These are phyloP conservation scores for Phaffia rhodozyma DNA, from an alignment of 1,284 basidiomycete species.

Conservation along the genomic window DNA sequence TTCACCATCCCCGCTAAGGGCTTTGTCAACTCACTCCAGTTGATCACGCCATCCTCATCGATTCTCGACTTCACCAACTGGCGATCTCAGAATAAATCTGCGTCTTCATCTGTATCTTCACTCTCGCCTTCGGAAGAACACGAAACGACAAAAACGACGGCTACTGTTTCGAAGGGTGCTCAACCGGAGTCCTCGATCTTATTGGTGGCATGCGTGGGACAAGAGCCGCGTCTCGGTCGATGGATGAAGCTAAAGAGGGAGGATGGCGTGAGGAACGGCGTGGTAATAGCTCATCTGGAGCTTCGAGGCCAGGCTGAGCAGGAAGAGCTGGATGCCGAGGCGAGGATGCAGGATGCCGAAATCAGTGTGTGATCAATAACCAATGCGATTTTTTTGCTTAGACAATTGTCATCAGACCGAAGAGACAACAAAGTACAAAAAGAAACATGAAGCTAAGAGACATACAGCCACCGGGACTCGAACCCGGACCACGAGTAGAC, in stretches of 20 bases:
- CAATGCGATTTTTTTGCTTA: too few relatives aligned
- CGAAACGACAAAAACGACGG: constrained; percentile 3
- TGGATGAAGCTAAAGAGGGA: constrained; percentile 62
- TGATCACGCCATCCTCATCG: constrained; percentile 51
- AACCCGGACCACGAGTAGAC: too few relatives aligned
- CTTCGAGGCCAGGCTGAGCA: constrained; percentile 18
- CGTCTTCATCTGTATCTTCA: neutral
- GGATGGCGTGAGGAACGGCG: constrained; percentile 56
- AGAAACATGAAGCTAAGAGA: too few relatives aligned
- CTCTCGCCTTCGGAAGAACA: neutral
- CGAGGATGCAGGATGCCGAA: neutral
- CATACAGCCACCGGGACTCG: too few relatives aligned
- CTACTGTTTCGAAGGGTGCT: neutral
- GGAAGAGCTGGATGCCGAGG: neutral
- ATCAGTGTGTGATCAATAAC: neutral
- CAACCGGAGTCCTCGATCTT: constrained; percentile 41
- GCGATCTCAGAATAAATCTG: constrained; percentile 18
- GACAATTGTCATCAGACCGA: too few relatives aligned
- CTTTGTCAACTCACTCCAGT: constrained; percentile 79
- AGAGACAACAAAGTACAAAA: too few relatives aligned
- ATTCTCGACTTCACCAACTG: constrained; percentile 40
- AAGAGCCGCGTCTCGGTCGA: constrained; percentile 77
- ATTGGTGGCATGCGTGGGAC: constrained; percentile 66
- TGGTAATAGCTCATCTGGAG: constrained; percentile 46
- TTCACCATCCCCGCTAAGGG: constrained; percentile 56